Conservation (phyloP, 805 yeast species). For the Starmera caribaea region DNA sequence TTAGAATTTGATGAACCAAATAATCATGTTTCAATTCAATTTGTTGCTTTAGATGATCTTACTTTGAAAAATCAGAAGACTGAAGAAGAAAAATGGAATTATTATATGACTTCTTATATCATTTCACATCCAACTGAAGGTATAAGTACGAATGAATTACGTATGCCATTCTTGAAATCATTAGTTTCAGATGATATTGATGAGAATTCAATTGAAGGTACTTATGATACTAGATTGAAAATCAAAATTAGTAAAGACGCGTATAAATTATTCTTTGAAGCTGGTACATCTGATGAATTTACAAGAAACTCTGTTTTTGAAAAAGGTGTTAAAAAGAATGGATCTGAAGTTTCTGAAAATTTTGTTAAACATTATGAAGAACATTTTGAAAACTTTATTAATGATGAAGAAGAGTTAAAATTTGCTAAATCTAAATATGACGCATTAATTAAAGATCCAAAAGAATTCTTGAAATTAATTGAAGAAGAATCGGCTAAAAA, state of each 20-base stretch:
- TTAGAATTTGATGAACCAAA: constrained; percentile 54
- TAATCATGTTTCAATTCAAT: constrained; percentile 58
- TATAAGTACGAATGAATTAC: constrained; percentile 64
- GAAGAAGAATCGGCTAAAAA: neutral
- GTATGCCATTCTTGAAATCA: constrained; percentile 67
- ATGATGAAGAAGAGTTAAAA: constrained; percentile 23
- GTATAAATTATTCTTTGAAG: constrained; percentile 73
- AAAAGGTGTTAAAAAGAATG: constrained; percentile 22
- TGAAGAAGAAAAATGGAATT: constrained; percentile 81
- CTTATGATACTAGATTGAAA: constrained; percentile 57
- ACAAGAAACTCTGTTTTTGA: constrained; percentile 47
- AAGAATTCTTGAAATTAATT: constrained; percentile 7
- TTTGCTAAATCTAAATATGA: constrained; percentile 15
- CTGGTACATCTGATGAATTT: constrained; percentile 70
- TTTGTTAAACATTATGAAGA: constrained; percentile 31
- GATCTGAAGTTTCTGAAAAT: constrained; percentile 22
- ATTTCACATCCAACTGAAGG: constrained; percentile 98
- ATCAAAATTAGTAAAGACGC: constrained; percentile 74
- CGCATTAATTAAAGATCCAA: constrained; percentile 12
- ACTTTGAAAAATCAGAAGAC: constrained; percentile 65
- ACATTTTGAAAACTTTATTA: neutral
- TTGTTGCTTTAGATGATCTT: constrained; percentile 79
- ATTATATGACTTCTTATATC: constrained; percentile 84
- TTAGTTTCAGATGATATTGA: constrained; percentile 43
- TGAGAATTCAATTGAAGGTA: constrained; percentile 48